Evolutionary conservation across 768 basidiomycete genomes (phyloP), one percentile per base, ranked within the genome.

Genomic region (Mrakia blollopis): DNA sequence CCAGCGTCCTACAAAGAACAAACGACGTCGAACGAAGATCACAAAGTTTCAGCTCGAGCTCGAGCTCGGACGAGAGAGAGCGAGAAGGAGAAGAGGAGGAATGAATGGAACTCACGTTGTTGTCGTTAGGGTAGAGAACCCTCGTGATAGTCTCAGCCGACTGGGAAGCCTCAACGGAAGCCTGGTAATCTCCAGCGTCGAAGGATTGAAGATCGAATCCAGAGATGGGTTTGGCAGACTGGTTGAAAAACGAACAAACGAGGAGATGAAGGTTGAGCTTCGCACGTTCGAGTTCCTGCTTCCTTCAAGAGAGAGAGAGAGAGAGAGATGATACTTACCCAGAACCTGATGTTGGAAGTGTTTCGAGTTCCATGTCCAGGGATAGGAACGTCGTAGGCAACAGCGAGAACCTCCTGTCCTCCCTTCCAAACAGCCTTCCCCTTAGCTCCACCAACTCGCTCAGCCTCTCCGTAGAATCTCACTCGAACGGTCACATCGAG

Each of bases 311-410:
- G 18, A 23, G 50, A 3, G 3, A 16, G 14, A 23, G 50, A 3
- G 13, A n/a, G 57, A 57, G 57, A 2, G n/a, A 25, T 8, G 54
- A 9, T n/a, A 57, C 57, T 28, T 13, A 57, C 39, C 86, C 86
- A 87, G 7, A 87, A 80, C 37, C 86, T 86, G 80, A 98, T 85
- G 84, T 97, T 98, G 86, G 96, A 95, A 71, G 92, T 94, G 79
- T 90, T 94, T 84, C 87, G 87, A 60, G 92, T 94, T 35, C 87
- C 87, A 82, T 73, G 73, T 13, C 85, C 93, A 7, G 95, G 94
- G 80, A 98, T 92, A 86, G 96, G 96, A 28, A 93, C 90, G 82
- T 98, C 96, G 82, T 96, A 95, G n/a, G 95, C 96, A 62, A 94
- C 88, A 0, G 96, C 96, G 39, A 96, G 83, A 41, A 97, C 94